Conservation (phyloP, 2,329 filamentous ascomycete species). For the Tolypocladium tropicale region DNA sequence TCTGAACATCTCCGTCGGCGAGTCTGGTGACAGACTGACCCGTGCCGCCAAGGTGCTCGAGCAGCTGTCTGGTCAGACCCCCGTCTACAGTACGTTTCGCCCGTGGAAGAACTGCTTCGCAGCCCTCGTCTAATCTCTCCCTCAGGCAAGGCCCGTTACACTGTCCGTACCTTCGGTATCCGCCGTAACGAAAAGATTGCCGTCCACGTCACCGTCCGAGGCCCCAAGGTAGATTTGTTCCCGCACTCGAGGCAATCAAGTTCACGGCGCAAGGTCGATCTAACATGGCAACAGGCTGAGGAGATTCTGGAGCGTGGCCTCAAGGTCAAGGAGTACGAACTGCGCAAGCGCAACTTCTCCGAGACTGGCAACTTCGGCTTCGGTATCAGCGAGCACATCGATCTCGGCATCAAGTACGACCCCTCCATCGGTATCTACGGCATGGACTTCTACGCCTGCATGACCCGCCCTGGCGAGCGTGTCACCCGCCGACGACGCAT, state of each 20-base stretch:
- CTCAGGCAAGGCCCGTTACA: slow-evolving; percentile 97
- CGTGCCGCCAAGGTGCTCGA: slow-evolving; percentile 99
- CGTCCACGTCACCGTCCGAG: slow-evolving; percentile 98
- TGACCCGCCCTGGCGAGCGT: slow-evolving; percentile 98
- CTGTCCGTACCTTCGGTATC: slow-evolving; percentile 99
- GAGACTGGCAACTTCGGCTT: slow-evolving; percentile 99
- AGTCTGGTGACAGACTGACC: slow-evolving; percentile 99
- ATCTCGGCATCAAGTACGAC: slow-evolving; percentile 99
- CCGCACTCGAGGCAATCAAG: neutral
- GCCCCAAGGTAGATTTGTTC: slow-evolving; percentile 52
- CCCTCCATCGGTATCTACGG: slow-evolving; percentile 97
- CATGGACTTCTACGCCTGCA: slow-evolving; percentile 99
- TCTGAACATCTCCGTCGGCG: slow-evolving; percentile 98
- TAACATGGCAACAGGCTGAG: slow-evolving; percentile 56
- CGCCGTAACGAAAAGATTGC: slow-evolving; percentile 99
- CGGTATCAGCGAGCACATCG: slow-evolving; percentile 99
- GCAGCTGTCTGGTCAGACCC: slow-evolving; percentile 98
- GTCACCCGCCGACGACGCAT: slow-evolving; percentile 88
- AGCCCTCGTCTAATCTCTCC: slow-evolving; percentile 6
- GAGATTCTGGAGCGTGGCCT: slow-evolving; percentile 99
- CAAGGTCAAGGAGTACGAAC: slow-evolving; percentile 99
- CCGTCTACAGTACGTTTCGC: slow-evolving; percentile 80
- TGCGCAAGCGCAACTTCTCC: slow-evolving; percentile 99
- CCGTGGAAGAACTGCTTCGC: slow-evolving; percentile 1
- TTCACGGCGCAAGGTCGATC: neutral